Evolutionary conservation across 768 basidiomycete species (phyloP).

Genomic region (Phaffia australis): DNA sequence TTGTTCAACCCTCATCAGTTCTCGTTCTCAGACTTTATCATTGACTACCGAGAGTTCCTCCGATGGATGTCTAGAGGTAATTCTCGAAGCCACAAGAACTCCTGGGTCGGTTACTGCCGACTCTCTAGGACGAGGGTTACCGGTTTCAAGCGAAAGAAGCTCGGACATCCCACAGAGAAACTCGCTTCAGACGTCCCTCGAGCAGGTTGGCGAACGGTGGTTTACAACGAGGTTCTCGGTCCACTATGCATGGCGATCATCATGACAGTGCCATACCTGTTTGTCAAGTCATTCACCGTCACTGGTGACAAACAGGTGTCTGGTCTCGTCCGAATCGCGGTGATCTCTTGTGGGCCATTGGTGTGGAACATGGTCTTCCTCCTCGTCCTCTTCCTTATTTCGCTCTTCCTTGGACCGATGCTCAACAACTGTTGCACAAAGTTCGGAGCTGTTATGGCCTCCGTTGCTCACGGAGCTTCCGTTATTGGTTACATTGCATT

Average conservation of each 20-base stretch:
- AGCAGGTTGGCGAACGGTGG: conserved; percentile 79
- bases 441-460: conserved; percentile 87
- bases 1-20: conserved; percentile 99
- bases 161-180: conserved; percentile 95
- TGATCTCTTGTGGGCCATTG: conserved; percentile 86
- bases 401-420: conserved; percentile 86
- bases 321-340: conserved; percentile 81
- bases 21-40: conserved; percentile 88
- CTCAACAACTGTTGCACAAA: conserved; percentile 55
- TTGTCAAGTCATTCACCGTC: conserved; percentile 38
- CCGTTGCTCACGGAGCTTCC: conserved; percentile 70
- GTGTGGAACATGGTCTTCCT: conserved; percentile 89
- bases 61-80: conserved; percentile 99
- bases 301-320: conserved; percentile 47
- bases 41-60: conserved; percentile 93
- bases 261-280: conserved; percentile 77
- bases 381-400: conserved; percentile 75
- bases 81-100: conserved; percentile 90
- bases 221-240: conserved; percentile 77
- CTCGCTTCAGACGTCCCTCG: conserved; percentile 89
- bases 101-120: conserved; percentile 99
- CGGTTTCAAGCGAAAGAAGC: conserved; percentile 97
- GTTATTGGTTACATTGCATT: conserved; percentile 71
- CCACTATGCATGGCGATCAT: conserved; percentile 73
- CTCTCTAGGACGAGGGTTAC: conserved; percentile 97